Evolutionary conservation across 306 rosid species (phyloP).

Genomic region (Mucuna pruriens): DNA sequence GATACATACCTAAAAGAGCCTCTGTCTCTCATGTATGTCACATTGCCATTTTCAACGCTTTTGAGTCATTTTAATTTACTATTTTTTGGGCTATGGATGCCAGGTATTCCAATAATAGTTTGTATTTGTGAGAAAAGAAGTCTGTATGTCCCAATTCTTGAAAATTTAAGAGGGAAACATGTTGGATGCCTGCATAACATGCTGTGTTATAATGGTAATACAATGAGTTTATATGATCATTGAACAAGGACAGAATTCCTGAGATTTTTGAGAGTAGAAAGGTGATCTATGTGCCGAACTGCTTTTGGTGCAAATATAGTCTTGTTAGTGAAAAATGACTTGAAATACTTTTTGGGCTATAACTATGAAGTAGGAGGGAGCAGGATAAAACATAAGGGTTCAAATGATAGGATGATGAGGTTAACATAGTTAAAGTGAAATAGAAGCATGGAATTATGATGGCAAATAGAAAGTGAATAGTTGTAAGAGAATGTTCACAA

Average conservation of each 20-base stretch:
- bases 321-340: background rate
- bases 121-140: background rate
- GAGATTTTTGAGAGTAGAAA: conserved; percentile 3
- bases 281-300: background rate
- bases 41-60: conserved; percentile 29
- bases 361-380: background rate
- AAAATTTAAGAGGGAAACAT: background rate
- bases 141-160: conserved; percentile 2
- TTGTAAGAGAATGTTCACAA: background rate
- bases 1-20: conserved; percentile 74
- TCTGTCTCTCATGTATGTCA: conserved; percentile 78
- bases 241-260: background rate
- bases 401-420: background rate
- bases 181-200: conserved; percentile 13
- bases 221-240: background rate
- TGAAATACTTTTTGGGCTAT: background rate
- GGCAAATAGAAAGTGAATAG: background rate
- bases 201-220: conserved; percentile 7
- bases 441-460: background rate
- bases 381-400: background rate
- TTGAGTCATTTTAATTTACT: background rate
- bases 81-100: background rate
- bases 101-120: background rate
- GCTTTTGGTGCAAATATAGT: background rate
- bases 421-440: background rate